Conservation (phyloP, 345 rosid species). For the Microcos paniculata region DNA sequence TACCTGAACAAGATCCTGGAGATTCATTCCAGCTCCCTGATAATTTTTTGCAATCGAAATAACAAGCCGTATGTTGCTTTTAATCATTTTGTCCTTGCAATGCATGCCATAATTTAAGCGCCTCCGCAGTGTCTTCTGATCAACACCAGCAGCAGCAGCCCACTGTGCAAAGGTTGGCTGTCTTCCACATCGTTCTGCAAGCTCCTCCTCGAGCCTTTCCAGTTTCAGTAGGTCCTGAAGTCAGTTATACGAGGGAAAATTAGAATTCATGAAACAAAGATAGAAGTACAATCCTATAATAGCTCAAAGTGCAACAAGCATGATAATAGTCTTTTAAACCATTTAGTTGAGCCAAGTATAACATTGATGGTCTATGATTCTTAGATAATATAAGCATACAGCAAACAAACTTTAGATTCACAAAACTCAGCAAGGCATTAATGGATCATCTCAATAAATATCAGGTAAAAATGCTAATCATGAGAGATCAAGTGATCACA, state of each 20-base stretch:
- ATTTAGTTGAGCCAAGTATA: slow-evolving; percentile 24
- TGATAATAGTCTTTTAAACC: slow-evolving; percentile 21
- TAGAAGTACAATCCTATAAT: neutral
- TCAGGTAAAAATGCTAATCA: neutral
- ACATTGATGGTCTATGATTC: neutral
- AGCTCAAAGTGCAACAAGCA: neutral
- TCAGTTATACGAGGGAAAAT: slow-evolving; percentile 6
- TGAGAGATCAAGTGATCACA: neutral
- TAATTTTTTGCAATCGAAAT: slow-evolving; percentile 94
- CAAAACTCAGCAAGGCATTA: neutral
- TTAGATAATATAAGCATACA: neutral
- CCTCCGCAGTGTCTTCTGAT: slow-evolving; percentile 62
- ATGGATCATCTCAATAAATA: neutral
- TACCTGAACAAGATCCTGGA: slow-evolving; percentile 98
- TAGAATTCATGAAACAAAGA: slow-evolving; percentile 5
- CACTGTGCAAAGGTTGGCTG: slow-evolving; percentile 77
- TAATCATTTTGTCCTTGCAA: slow-evolving; percentile 95
- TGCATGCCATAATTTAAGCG: slow-evolving; percentile 61
- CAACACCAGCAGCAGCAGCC: slow-evolving; percentile 94
- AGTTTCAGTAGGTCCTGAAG: slow-evolving; percentile 80
- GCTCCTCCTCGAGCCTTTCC: slow-evolving; percentile 76
- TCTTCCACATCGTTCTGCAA: slow-evolving; percentile 63
- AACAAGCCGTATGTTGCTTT: slow-evolving; percentile 92
- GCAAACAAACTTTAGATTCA: neutral
- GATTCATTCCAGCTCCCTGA: slow-evolving; percentile 86